phyloP scores from a whole-genome alignment of 2,329 filamentous ascomycete genomes.

The Neonectria faginata region DNA sequence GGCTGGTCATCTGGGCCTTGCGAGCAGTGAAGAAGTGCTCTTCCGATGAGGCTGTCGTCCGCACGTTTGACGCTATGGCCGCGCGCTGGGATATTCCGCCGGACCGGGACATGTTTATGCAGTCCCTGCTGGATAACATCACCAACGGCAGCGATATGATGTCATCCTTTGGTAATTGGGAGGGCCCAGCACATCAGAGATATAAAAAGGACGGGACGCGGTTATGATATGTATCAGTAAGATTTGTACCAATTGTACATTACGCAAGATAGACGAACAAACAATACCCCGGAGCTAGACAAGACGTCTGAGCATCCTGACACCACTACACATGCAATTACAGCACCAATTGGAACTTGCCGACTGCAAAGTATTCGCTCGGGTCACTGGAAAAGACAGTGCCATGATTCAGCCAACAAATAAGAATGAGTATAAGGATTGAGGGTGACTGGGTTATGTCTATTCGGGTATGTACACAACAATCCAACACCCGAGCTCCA shows the following conservation, averaged over 20 bases:
- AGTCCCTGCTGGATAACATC: conserved; percentile 58
- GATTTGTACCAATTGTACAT: conserved; percentile 44
- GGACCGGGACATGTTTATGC: conserved; percentile 59
- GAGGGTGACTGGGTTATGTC: conserved; percentile 46
- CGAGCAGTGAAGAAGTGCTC: conserved; percentile 73
- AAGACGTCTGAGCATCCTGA: conserved; percentile 30
- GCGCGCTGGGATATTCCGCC: conserved; percentile 59
- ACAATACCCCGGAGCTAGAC: conserved; percentile 39
- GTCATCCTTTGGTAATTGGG: conserved; percentile 42
- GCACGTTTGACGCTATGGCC: conserved; percentile 65
- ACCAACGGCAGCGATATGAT: conserved; percentile 51
- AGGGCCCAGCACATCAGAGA: conserved; percentile 38
- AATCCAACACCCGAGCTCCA: conserved; percentile 41
- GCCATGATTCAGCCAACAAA: conserved; percentile 36
- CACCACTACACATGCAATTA: neutral
- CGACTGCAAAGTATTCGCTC: neutral
- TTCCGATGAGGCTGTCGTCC: conserved; percentile 62
- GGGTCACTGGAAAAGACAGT: neutral
- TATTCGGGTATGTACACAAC: conserved; percentile 51
- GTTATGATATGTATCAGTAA: conserved; percentile 45
- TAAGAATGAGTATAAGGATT: conserved; percentile 43
- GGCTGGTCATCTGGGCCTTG: conserved; percentile 71
- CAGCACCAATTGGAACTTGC: neutral
- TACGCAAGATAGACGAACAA: conserved; percentile 27
- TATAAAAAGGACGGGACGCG: conserved; percentile 46